Conservation (phyloP, 2,329 filamentous ascomycete species). For the Pseudogymnoascus sp. region DNA sequence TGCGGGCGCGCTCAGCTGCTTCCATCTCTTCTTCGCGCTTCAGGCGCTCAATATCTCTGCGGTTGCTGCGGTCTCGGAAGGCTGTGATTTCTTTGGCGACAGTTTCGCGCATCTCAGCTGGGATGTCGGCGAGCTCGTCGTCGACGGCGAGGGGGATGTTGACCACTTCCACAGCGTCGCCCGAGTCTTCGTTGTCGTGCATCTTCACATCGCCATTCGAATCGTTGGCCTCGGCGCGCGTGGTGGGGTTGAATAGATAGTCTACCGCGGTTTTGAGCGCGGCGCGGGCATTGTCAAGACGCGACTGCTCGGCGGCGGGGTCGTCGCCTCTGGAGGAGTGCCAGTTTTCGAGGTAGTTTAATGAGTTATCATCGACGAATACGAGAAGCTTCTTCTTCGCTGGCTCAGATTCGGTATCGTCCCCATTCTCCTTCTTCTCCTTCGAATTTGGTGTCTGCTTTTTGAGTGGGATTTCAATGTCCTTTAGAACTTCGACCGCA, state of each 20-base stretch:
- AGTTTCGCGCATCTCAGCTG: constrained; percentile 89
- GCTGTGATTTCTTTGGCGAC: constrained; percentile 90
- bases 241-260: constrained; percentile 62
- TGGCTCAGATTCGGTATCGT: constrained; percentile 27
- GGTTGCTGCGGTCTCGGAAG: constrained; percentile 85
- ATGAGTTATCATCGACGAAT: constrained; percentile 72
- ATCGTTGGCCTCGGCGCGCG: constrained; percentile 43
- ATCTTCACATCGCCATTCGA: constrained; percentile 61
- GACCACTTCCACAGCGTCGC: constrained; percentile 71
- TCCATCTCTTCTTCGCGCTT: constrained; percentile 89
- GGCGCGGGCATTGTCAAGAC: constrained; percentile 60
- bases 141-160: constrained; percentile 83
- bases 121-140: constrained; percentile 91
- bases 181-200: constrained; percentile 52
- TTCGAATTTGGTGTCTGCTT: constrained; percentile 51
- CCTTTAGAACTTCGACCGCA: constrained; percentile 75
- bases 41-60: constrained; percentile 79
- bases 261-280: constrained; percentile 61
- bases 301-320: constrained; percentile 53
- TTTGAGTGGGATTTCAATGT: constrained; percentile 74
- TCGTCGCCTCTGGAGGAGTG: constrained; percentile 59
- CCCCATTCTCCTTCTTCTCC: constrained; percentile 36
- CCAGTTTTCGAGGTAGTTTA: constrained; percentile 79
- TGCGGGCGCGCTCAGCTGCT: constrained; percentile 70
- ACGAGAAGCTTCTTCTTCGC: constrained; percentile 66